phyloP scores from a whole-genome alignment of 139 green algal genomes.

The Pleodorina starrii region DNA sequence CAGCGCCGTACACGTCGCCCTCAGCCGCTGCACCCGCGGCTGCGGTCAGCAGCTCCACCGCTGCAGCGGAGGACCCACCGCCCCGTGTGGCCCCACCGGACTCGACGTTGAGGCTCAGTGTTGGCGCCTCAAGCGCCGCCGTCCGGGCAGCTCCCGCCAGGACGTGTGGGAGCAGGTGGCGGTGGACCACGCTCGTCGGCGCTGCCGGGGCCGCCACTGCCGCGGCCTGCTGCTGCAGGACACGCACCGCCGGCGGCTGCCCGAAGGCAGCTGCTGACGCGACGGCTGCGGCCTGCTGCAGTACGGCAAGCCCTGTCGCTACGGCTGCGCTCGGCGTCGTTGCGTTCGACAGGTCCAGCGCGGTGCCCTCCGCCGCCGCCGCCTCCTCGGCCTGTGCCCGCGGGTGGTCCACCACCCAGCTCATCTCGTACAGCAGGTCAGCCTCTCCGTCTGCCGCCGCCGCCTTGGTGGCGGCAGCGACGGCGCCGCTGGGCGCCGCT shows the following conservation, averaged over 20 bases:
- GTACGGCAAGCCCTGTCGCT: background rate
- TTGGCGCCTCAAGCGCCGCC: background rate
- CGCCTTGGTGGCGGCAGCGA: background rate
- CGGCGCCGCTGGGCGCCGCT: background rate
- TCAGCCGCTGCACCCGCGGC: background rate
- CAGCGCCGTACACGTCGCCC: slow-evolving; percentile 47
- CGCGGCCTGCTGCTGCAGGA: background rate
- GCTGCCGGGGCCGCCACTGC: background rate
- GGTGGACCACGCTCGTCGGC: background rate
- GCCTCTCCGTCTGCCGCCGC: background rate
- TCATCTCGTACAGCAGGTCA: slow-evolving; percentile 44
- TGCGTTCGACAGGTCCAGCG: background rate
- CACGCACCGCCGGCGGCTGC: background rate
- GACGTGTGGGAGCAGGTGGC: background rate
- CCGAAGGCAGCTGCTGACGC: background rate
- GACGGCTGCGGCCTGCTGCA: slow-evolving; percentile 25
- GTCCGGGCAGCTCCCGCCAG: background rate
- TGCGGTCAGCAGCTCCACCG: too few relatives aligned
- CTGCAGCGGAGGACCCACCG: too few relatives aligned
- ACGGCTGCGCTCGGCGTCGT: too few relatives aligned
- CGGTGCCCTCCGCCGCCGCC: background rate
- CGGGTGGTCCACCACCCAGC: slow-evolving; percentile 52
- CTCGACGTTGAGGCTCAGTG: background rate
- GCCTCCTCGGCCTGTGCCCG: background rate
- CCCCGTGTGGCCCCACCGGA: too few relatives aligned